A percentile compares a stretch with the other conserved stretches of the same genome.
Evolutionary conservation across 2,329 filamentous ascomycete genomes (phyloP).

Genomic region (Colletotrichum orbiculare): DNA sequence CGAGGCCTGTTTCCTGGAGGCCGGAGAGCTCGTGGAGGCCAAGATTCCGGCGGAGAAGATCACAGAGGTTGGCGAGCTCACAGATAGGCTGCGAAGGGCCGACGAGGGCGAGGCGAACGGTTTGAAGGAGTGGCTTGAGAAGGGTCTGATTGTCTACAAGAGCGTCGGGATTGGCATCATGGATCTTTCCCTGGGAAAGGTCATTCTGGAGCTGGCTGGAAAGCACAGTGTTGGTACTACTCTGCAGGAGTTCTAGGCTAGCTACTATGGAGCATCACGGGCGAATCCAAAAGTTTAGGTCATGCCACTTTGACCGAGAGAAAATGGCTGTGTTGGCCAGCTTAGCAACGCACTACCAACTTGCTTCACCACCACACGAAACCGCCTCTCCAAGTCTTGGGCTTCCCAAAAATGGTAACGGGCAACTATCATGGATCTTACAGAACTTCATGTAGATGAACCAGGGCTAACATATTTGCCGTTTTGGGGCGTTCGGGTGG

Average conservation of each 20-base stretch:
- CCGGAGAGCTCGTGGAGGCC: conserved; percentile 46
- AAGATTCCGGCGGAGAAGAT: conserved; percentile 38
- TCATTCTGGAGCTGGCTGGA: conserved; percentile 24
- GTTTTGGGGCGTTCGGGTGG: too few species aligned
- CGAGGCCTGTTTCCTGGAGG: conserved; percentile 44
- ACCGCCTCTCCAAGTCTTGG: too few species aligned
- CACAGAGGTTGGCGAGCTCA: conserved; percentile 63
- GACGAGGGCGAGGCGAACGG: conserved; percentile 49
- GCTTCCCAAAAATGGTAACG: too few species aligned
- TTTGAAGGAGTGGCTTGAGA: conserved; percentile 68
- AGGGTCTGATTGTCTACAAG: conserved; percentile 76
- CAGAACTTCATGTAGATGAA: too few species aligned
- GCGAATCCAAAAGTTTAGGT: too few species aligned
- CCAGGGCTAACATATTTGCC: too few species aligned
- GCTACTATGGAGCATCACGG: too few species aligned
- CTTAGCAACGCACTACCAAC: too few species aligned
- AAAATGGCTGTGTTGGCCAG: too few species aligned
- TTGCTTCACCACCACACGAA: too few species aligned
- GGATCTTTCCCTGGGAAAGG: conserved; percentile 59
- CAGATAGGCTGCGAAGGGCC: conserved; percentile 62
- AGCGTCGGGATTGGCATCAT: conserved; percentile 75
- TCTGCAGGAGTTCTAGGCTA: conserved; percentile 21
- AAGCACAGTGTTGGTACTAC: conserved; percentile 25
- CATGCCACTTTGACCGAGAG: too few species aligned
- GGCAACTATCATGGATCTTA: too few species aligned